Percentiles rank a stretch among this genome's conserved stretches.
Conservation (phyloP, 176 grass and related monocot genomes). For the Oryza longistaminata region DNA sequence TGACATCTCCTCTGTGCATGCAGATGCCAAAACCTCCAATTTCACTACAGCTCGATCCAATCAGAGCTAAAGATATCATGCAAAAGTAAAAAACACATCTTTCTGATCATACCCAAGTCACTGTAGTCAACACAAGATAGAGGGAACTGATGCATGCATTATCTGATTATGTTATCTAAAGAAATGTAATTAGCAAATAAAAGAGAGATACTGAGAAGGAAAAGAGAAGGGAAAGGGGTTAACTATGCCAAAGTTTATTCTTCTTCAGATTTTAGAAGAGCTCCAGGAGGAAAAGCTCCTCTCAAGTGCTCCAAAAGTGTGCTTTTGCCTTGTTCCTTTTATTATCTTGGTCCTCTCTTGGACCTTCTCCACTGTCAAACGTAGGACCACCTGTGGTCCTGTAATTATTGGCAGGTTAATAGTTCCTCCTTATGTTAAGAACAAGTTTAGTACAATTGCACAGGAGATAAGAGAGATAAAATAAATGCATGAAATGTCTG, state of each 20-base stretch:
- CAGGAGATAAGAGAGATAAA: background rate
- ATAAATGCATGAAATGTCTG: too few relatives aligned
- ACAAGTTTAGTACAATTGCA: background rate
- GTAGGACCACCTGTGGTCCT: slow-evolving; percentile 18
- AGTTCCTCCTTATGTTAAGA: background rate
- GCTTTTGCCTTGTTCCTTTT: slow-evolving; percentile 41
- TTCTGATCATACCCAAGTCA: slow-evolving; percentile 26
- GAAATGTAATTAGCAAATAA: background rate
- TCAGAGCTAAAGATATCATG: background rate
- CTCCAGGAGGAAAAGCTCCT: slow-evolving; percentile 25
- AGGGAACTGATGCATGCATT: background rate
- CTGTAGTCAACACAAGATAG: slow-evolving; percentile 18
- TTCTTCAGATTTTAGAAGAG: background rate
- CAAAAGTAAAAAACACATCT: slow-evolving; percentile 34
- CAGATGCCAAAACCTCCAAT: slow-evolving; percentile 2
- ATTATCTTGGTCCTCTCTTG: slow-evolving; percentile 12
- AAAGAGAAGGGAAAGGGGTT: background rate
- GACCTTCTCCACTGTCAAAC: slow-evolving; percentile 18
- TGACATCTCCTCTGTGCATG: background rate
- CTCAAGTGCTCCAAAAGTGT: slow-evolving; percentile 47
- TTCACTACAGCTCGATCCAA: slow-evolving; percentile 8
- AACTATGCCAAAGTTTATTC: background rate
- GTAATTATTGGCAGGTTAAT: background rate
- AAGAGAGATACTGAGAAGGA: background rate
- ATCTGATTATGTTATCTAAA: background rate